These are phyloP conservation scores for Colletotrichum tamarilloi DNA, from an alignment of 2,329 filamentous ascomycete genomes.

Conservation along the genomic window DNA sequence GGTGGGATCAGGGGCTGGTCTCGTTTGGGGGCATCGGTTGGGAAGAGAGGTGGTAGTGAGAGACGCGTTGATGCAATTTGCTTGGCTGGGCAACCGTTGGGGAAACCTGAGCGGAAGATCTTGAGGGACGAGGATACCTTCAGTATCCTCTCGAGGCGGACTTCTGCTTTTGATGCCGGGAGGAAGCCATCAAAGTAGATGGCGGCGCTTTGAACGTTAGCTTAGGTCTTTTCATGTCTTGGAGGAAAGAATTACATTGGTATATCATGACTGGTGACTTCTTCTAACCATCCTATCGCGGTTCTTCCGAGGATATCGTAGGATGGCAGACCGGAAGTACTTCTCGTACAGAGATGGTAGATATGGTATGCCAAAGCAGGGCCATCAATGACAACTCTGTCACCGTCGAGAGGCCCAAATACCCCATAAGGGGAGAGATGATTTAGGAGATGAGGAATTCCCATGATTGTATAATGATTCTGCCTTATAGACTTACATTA, in stretches of 20 bases:
- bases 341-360: slow-evolving; percentile 65
- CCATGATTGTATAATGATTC: slow-evolving; percentile 55
- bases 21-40: slow-evolving; percentile 36
- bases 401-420: slow-evolving; percentile 51
- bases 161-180: slow-evolving; percentile 72
- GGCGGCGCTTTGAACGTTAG: slow-evolving; percentile 58
- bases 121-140: slow-evolving; percentile 66
- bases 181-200: slow-evolving; percentile 91
- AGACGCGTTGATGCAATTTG: slow-evolving; percentile 32
- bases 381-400: slow-evolving; percentile 75
- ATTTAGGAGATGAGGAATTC: slow-evolving; percentile 66
- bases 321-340: slow-evolving; percentile 66
- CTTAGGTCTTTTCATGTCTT: not conserved
- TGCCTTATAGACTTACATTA: not conserved
- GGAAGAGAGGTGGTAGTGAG: slow-evolving; percentile 39
- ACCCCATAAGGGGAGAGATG: slow-evolving; percentile 65
- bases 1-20: slow-evolving; percentile 60
- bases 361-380: slow-evolving; percentile 82
- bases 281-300: slow-evolving; percentile 71
- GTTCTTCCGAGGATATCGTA: slow-evolving; percentile 72
- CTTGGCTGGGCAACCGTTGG: slow-evolving; percentile 41
- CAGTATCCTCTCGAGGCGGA: slow-evolving; percentile 71
- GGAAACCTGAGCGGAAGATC: slow-evolving; percentile 52
- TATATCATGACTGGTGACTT: slow-evolving; percentile 65
- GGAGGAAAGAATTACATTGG: slow-evolving; percentile 64